A percentile compares a stretch with the other conserved stretches of the same genome.
Evolutionary conservation across 2,329 filamentous ascomycete genomes (phyloP).

Genomic region (Xylariaceae sp.): DNA sequence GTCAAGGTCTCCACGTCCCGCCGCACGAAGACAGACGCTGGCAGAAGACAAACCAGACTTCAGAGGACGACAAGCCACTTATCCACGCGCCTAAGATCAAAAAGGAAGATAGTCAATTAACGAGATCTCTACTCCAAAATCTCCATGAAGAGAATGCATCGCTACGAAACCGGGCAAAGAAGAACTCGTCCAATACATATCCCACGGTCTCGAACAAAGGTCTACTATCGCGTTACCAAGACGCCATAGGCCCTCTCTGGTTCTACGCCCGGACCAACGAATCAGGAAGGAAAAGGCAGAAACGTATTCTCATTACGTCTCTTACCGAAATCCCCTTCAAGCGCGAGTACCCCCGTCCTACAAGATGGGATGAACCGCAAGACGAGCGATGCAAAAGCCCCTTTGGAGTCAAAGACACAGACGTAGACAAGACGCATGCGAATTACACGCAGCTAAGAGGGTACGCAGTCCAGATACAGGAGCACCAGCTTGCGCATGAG

Average conservation of each 20-base stretch:
- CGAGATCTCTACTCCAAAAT: conserved; percentile 43
- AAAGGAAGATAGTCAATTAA: conserved; percentile 59
- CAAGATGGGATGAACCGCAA: too few species aligned
- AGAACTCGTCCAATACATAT: too few species aligned
- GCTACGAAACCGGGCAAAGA: too few species aligned
- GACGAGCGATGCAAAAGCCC: too few species aligned
- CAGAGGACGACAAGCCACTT: conserved; percentile 14
- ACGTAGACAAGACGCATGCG: too few species aligned
- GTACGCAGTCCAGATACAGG: too few species aligned
- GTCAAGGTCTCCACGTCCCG: conserved; percentile 61
- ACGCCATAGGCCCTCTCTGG: conserved; percentile 68
- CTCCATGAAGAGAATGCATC: conserved; percentile 11
- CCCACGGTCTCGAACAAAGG: neutral
- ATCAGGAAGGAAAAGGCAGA: conserved; percentile 28
- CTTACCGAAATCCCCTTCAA: neutral
- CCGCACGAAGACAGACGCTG: conserved; percentile 46
- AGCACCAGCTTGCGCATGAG: too few species aligned
- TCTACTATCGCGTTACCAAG: conserved; percentile 51
- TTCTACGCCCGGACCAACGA: conserved; percentile 36
- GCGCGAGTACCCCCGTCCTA: too few species aligned
- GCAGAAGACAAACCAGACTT: conserved; percentile 20
- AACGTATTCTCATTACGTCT: conserved; percentile 23
- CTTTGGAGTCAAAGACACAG: too few species aligned
- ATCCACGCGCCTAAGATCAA: conserved; percentile 70
- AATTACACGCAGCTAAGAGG: too few species aligned